These are phyloP conservation scores for Neurospora crassa DNA, from an alignment of 2,329 filamentous ascomycete genomes.

Conservation along the genomic window DNA sequence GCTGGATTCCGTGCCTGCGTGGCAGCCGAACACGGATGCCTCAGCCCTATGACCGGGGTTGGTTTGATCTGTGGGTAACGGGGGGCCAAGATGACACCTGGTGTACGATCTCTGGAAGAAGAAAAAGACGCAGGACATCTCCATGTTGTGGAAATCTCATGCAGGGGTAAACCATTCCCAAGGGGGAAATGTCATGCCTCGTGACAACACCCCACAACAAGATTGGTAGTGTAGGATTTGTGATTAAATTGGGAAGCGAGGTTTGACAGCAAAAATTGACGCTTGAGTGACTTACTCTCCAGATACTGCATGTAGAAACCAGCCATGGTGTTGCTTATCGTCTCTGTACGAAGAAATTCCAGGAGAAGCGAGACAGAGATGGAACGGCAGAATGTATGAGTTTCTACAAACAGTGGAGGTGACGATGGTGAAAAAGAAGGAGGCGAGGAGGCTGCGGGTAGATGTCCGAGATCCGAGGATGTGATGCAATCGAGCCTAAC, in stretches of 20 bases:
- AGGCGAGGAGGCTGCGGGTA: constrained; percentile 22
- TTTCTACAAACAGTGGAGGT: neutral
- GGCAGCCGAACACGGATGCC: constrained; percentile 24
- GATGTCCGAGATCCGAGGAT: constrained; percentile 23
- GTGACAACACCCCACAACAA: constrained; percentile 16
- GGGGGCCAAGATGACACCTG: constrained; percentile 10
- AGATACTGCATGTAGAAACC: constrained; percentile 66
- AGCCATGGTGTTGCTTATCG: constrained; percentile 37
- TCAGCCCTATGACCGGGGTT: constrained; percentile 20
- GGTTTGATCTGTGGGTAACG: constrained; percentile 10
- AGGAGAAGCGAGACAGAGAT: constrained; percentile 10
- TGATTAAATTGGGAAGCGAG: neutral
- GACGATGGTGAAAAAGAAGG: constrained; percentile 10
- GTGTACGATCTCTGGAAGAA: constrained; percentile 12
- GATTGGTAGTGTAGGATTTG: constrained; percentile 9
- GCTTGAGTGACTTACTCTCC: constrained; percentile 52
- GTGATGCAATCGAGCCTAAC: constrained; percentile 49
- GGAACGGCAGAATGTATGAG: constrained; percentile 8
- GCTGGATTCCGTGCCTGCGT: constrained; percentile 19
- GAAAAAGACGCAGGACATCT: constrained; percentile 13
- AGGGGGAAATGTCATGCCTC: constrained; percentile 15
- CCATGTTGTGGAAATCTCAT: constrained; percentile 22
- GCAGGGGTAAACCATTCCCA: constrained; percentile 20
- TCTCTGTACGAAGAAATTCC: constrained; percentile 11
- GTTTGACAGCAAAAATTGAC: neutral